These are phyloP conservation scores for Mallotus nudiflorus DNA, from an alignment of 345 rosid species.

Conservation along the genomic window DNA sequence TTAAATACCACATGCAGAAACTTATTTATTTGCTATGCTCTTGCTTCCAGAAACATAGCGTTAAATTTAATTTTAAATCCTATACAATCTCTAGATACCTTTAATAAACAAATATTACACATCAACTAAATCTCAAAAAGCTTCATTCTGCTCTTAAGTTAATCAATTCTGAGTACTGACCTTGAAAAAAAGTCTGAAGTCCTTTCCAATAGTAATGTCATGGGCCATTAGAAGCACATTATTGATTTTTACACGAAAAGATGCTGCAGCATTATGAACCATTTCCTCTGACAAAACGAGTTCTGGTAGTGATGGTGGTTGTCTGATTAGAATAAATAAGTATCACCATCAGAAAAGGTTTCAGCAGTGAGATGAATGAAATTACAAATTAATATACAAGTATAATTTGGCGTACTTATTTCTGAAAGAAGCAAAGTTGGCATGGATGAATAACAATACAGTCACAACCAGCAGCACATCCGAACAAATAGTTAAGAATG, in stretches of 20 bases:
- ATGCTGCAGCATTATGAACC: slow-evolving; percentile 76
- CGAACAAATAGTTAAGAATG: slow-evolving; percentile 77
- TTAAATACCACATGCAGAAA: too few species aligned
- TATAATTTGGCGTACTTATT: slow-evolving; percentile 44
- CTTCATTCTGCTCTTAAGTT: not conserved
- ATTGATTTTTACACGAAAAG: slow-evolving; percentile 75
- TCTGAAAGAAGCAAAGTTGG: slow-evolving; percentile 58
- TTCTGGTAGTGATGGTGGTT: slow-evolving; percentile 60
- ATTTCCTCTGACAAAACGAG: slow-evolving; percentile 82
- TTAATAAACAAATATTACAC: not conserved
- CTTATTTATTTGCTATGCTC: too few species aligned
- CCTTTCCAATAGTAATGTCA: slow-evolving; percentile 78
- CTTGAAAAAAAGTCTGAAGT: slow-evolving; percentile 78
- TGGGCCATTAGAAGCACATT: slow-evolving; percentile 83
- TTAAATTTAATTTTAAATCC: too few species aligned
- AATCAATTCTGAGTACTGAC: slow-evolving; percentile 31
- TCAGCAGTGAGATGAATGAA: slow-evolving; percentile 1
- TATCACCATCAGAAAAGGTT: not conserved
- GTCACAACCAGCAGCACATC: slow-evolving; percentile 70
- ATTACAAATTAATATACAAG: not conserved
- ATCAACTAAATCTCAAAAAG: not conserved
- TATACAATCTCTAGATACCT: not conserved
- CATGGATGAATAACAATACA: slow-evolving; percentile 49
- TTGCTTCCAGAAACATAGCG: too few species aligned
- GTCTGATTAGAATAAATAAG: slow-evolving; percentile 32